These are phyloP conservation scores for Zygoascus bituminiphila DNA, from an alignment of 805 yeast genomes.

Conservation along the genomic window DNA sequence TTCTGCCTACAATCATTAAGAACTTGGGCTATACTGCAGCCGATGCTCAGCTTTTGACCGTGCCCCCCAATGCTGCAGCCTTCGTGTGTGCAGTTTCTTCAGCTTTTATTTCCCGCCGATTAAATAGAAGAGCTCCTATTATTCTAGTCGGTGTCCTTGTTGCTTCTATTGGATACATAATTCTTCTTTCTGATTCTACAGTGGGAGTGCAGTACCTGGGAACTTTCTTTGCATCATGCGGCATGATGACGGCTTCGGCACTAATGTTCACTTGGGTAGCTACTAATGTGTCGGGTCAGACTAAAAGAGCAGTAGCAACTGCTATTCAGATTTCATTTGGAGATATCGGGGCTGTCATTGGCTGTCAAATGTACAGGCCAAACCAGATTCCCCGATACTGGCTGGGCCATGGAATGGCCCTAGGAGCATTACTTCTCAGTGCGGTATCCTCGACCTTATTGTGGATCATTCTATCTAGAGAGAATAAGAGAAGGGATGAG, in stretches of 20 bases:
- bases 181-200: not conserved
- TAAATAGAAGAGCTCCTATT: not conserved
- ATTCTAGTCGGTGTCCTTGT: not conserved
- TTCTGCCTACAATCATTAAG: constrained; percentile 39
- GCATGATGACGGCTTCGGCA: not conserved
- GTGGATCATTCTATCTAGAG: no score
- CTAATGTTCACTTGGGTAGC: constrained; percentile 4
- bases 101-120: not conserved
- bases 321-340: no score
- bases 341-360: no score
- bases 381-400: no score
- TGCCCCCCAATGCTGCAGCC: constrained; percentile 26
- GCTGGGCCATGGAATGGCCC: no score
- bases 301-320: constrained; percentile 1
- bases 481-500: no score
- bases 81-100: not conserved
- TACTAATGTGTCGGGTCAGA: not conserved
- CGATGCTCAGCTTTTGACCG: constrained; percentile 37
- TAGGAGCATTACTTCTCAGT: no score
- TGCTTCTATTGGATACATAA: not conserved
- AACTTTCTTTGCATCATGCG: not conserved
- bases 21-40: constrained; percentile 37
- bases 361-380: no score
- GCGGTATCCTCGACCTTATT: no score
- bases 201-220: not conserved